phyloP scores from a whole-genome alignment of 805 yeast genomes.

The Candida koratica region DNA sequence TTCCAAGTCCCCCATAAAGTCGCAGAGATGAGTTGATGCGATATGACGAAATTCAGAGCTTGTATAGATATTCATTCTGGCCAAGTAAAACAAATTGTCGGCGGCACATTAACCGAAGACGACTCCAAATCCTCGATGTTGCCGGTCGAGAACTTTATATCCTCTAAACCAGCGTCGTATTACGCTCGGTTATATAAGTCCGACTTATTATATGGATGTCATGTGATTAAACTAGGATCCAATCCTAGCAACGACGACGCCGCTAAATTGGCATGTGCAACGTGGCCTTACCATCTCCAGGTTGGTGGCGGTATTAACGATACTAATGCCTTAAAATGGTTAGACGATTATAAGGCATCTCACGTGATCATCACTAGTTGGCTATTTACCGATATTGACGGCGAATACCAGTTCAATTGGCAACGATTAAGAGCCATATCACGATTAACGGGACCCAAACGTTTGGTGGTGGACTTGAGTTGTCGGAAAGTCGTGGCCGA shows the following conservation, averaged over 20 bases:
- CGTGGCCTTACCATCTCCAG: conserved; percentile 75
- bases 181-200: conserved; percentile 68
- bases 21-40: background rate
- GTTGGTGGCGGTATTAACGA: conserved; percentile 90
- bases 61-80: conserved; percentile 96
- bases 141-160: conserved; percentile 63
- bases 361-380: conserved; percentile 92
- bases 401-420: conserved; percentile 41
- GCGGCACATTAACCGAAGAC: conserved; percentile 72
- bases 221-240: conserved; percentile 87
- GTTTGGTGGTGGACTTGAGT: conserved; percentile 84
- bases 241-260: conserved; percentile 73
- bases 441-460: conserved; percentile 54
- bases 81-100: conserved; percentile 94
- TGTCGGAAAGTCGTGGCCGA: conserved; percentile 49
- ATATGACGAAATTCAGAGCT: conserved; percentile 85
- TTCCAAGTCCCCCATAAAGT: conserved; percentile 22
- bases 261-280: conserved; percentile 66
- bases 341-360: conserved; percentile 63
- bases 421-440: conserved; percentile 52
- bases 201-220: conserved; percentile 67
- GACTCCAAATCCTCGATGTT: conserved; percentile 28
- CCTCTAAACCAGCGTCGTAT: conserved; percentile 66
- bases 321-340: conserved; percentile 73
- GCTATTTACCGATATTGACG: conserved; percentile 60